Evolutionary conservation across 106 monocot species (phyloP), one percentile per base, ranked within the genome.

Genomic region (Hemerocallis citrina): DNA sequence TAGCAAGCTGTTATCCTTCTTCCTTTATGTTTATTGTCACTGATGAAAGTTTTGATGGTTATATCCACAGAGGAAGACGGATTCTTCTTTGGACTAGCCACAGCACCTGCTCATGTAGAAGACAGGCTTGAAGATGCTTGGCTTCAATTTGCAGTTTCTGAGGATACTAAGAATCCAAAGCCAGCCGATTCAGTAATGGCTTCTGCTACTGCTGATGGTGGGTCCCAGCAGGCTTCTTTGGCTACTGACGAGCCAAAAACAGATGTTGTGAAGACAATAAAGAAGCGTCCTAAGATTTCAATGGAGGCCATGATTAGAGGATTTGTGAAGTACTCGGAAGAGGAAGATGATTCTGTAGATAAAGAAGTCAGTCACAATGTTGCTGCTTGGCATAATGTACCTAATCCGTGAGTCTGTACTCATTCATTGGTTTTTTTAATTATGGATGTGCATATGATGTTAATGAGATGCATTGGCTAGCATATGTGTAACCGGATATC

Each of bases 61-160:
- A 7, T 15, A 42, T 27, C n/a, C 66, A 55, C 76, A 78, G 85
- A 76, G 17, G 82, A 66, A 37, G 64, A 71, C 21, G 61, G 22
- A 17, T 93, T 95, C 78, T 95, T 95, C 76, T 95, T 95, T 57
- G 94, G 94, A 60, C 56, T 95, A 23, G 89, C 94, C 13, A 95
- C 94, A 14, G 94, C 94, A 15, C 94, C 94, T 14, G 94, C 94
- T 33, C 94, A 95, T 68, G 94, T 86, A 7, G 94, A 95, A 71
- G 93, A 94, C 62, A 76, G 57, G 59, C 85, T 94, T 2, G 62
- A 86, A 47, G 93, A 94, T 51, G 93, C 93, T 11, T 94, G 93
- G 93, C 66, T 94, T 64, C 85, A 83, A 43, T 95, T 95, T 69
- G 89, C 94, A 24, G 67, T 68, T 15, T 19, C 57, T 0, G 67